Evolutionary conservation across 192 early-diverging fungal species (phyloP), one percentile per base, ranked within the genome.

Genomic region (Podila minutissima): DNA sequence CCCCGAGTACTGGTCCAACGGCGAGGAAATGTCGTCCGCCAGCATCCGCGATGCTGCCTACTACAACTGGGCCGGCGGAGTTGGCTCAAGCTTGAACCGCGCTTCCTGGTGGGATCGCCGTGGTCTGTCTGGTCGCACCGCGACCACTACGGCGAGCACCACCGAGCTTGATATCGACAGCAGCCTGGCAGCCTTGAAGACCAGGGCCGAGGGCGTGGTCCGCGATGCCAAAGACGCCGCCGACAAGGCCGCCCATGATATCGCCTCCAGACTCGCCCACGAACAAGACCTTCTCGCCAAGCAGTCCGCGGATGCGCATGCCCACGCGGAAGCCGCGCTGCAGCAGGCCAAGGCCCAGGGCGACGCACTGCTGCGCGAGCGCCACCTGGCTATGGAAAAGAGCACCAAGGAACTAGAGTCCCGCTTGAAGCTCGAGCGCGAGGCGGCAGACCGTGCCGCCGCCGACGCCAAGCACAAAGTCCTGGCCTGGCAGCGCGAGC

Each of bases 1-100:
- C 35, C 19, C 70, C 22, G 70, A 72, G 62, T 46, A 72, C 62
- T 72, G 70, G 70, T 51, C 70, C 62, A 72, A 72, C 46, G 70
- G 70, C 24, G 35, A 72, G 24, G 70, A 72, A 33, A 58, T 72
- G 9, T 72, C 70, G 5, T 63, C 60, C 5, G 70, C 70, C 22
- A 61, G 62, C 35, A 28, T 72, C 20, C 69, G 48, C 10, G 69
- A 71, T 38, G 59, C 69, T 11, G 53, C 15, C 20, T 71, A 71
- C 48, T 71, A 71, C 48, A 62, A 62, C 20, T 71, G 49, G 41
- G 26, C 60, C 5, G 59, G 48, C n/a, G 32, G 60, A 9, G 17
- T 9, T 11, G 24, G 29, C 2, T 26, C 66, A 19, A 24, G 41
- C 29, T 31, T 71, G 7, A 49, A 32, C 32, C 69, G 69, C 12